These are phyloP conservation scores for Colletotrichum sp. DNA, from an alignment of 2,329 filamentous ascomycete species.

Conservation along the genomic window DNA sequence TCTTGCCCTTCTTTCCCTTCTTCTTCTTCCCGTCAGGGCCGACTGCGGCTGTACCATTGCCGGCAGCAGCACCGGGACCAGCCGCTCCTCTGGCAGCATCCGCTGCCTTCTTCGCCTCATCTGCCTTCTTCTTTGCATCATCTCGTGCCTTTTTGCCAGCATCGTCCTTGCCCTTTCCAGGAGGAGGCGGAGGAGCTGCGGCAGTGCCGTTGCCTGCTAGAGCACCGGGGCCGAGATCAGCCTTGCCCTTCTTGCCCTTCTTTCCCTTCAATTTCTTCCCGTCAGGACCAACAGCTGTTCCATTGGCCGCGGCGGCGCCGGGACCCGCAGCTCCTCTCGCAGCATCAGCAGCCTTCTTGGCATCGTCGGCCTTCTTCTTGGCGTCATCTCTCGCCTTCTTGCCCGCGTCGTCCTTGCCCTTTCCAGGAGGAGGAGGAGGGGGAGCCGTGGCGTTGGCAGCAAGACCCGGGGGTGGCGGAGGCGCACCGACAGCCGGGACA, in stretches of 20 bases:
- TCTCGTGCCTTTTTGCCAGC: not conserved
- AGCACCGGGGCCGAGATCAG: not conserved
- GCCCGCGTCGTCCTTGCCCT: not conserved
- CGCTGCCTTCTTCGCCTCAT: not conserved
- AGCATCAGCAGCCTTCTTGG: conserved; percentile 1
- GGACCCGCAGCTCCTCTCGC: not conserved
- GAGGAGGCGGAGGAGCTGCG: not conserved
- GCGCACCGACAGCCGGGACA: not conserved
- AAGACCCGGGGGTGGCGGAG: not conserved
- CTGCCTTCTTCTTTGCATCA: not conserved
- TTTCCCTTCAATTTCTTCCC: not conserved
- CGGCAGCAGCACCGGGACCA: not conserved
- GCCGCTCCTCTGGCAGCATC: not conserved
- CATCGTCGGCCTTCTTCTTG: not conserved
- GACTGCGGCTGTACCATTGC: not conserved
- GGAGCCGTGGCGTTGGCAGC: not conserved
- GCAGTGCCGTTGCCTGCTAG: not conserved
- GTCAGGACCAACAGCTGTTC: not conserved
- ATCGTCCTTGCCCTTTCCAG: not conserved
- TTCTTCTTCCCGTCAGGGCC: not conserved
- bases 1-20: not conserved
- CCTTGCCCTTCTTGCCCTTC: not conserved
- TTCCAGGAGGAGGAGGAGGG: not conserved
- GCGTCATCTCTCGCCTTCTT: conserved; percentile 3
- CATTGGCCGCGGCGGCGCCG: not conserved